Conservation (phyloP, 768 basidiomycete species). For the Russula compacta region DNA sequence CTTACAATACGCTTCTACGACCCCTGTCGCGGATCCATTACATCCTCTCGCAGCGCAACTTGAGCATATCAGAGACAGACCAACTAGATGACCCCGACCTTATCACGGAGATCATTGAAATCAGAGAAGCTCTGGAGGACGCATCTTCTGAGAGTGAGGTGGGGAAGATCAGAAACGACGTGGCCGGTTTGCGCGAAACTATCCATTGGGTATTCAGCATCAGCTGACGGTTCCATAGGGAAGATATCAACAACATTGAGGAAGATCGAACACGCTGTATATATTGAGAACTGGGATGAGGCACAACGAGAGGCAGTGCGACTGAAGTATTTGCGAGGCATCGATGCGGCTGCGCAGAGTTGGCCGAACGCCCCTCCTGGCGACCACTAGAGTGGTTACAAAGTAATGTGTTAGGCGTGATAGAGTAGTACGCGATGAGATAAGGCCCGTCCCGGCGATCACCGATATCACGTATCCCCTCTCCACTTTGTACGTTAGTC, state of each 20-base stretch:
- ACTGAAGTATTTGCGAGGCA: conserved; percentile 64
- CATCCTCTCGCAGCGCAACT: conserved; percentile 56
- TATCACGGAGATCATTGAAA: conserved; percentile 71
- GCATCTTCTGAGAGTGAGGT: conserved; percentile 43
- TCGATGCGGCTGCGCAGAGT: conserved; percentile 42
- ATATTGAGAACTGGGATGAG: conserved; percentile 40
- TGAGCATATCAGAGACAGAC: conserved; percentile 57
- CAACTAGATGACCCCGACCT: conserved; percentile 61
- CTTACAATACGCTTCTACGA: conserved; percentile 65
- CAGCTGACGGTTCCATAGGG: conserved; percentile 30
- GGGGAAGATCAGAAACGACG: conserved; percentile 41
- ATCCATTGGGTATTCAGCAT: background rate
- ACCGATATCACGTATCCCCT: background rate
- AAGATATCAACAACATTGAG: conserved; percentile 40
- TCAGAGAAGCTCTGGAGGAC: conserved; percentile 66
- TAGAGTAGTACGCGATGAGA: no score
- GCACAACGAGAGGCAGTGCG: conserved; percentile 55
- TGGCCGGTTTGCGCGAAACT: conserved; percentile 39
- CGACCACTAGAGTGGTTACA: conserved; percentile 22
- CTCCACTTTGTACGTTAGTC: background rate
- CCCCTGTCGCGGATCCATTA: conserved; percentile 77
- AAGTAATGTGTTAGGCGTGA: no score
- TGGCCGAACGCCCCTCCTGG: conserved; percentile 24
- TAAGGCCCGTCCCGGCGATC: background rate
- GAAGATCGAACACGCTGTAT: conserved; percentile 43